Conservation (phyloP, 371 early-diverging fungal genomes). For the Apophysomyces sp. region DNA sequence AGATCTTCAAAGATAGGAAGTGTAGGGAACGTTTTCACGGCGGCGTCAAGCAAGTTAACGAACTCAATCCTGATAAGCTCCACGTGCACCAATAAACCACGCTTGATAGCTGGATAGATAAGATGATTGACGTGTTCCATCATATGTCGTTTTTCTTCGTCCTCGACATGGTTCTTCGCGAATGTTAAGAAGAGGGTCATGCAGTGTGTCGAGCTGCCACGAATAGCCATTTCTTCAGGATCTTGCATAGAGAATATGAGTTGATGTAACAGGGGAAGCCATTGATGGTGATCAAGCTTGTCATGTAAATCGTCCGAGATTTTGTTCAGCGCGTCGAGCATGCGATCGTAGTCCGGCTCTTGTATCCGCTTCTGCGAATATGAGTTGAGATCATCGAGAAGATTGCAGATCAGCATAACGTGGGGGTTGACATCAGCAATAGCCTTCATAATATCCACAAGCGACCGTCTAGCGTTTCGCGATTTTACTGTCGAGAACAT, state of each 20-base stretch:
- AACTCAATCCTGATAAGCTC: conserved; percentile 76
- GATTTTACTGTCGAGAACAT: conserved; percentile 60
- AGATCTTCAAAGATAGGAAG: conserved; percentile 66
- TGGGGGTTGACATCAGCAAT: conserved; percentile 65
- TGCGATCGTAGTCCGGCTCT: conserved; percentile 84
- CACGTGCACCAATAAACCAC: conserved; percentile 58
- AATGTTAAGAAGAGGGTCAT: conserved; percentile 62
- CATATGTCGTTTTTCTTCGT: conserved; percentile 45
- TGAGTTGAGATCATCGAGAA: conserved; percentile 77
- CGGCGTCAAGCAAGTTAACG: conserved; percentile 58
- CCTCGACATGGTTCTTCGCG: conserved; percentile 32
- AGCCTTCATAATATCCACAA: conserved; percentile 61
- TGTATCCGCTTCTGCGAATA: conserved; percentile 76
- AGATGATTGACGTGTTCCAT: conserved; percentile 57
- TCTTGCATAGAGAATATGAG: conserved; percentile 79
- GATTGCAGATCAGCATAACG: conserved; percentile 49
- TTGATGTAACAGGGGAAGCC: conserved; percentile 92
- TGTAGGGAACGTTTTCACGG: conserved; percentile 62
- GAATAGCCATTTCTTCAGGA: conserved; percentile 83
- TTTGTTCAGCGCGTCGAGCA: conserved; percentile 74
- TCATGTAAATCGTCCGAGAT: conserved; percentile 68
- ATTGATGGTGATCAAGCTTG: conserved; percentile 66
- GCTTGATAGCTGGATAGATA: conserved; percentile 76
- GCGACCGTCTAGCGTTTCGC: conserved; percentile 57
- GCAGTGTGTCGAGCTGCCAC: conserved; percentile 79